phyloP scores from a whole-genome alignment of 768 basidiomycete species.

The Daedaleopsis nitida region DNA sequence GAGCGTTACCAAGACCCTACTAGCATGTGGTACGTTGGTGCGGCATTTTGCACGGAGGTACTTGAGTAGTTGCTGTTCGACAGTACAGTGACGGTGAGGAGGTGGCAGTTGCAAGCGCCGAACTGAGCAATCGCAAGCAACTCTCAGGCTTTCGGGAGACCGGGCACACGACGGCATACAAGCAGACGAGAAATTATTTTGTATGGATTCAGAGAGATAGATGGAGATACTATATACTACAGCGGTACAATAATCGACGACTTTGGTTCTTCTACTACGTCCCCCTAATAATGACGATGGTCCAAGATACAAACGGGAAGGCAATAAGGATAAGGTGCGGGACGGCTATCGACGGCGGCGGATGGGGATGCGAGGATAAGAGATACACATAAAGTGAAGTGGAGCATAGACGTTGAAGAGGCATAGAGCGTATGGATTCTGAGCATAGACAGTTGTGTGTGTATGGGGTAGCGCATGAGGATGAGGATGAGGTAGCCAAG shows the following conservation, averaged over 20 bases:
- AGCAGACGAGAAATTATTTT: no score
- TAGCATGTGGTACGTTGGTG: no score
- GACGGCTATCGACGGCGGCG: background rate
- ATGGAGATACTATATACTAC: background rate
- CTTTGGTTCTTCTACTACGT: background rate
- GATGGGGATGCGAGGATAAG: background rate
- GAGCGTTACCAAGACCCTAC: no score
- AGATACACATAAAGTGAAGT: background rate
- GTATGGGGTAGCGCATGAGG: background rate
- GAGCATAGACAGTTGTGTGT: background rate
- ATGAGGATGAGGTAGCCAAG: conserved; percentile 1
- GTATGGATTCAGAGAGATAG: no score
- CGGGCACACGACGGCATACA: no score
- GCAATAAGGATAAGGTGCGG: conserved; percentile 17
- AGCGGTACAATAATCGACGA: background rate
- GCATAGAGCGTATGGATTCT: background rate
- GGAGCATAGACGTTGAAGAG: background rate
- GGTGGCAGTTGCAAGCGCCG: no score
- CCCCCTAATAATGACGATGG: background rate
- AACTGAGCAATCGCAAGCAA: no score
- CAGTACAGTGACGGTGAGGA: no score
- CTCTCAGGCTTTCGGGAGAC: no score
- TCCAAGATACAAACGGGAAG: background rate
- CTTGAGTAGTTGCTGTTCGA: no score
- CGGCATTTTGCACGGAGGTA: no score